phyloP scores from a whole-genome alignment of 495 filamentous ascomycete species.

The Cladorrhinum samala region DNA sequence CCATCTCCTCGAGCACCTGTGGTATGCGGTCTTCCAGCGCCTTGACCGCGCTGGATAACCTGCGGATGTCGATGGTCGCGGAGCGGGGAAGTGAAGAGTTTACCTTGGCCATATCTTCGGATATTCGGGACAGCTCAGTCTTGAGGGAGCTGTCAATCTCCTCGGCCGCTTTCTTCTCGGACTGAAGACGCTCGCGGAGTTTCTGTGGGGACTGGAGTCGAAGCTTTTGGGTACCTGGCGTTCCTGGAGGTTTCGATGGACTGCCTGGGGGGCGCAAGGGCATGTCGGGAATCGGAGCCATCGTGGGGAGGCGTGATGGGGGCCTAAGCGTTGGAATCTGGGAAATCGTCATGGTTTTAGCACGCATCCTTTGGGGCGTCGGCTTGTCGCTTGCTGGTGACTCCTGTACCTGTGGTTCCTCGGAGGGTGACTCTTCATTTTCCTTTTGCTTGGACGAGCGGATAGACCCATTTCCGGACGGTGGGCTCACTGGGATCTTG shows the following conservation, averaged over 20 bases:
- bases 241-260: conserved; percentile 23
- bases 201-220: conserved; percentile 89
- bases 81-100: conserved; percentile 40
- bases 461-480: conserved; percentile 18
- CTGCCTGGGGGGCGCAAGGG: conserved; percentile 30
- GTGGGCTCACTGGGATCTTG: conserved; percentile 40
- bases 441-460: conserved; percentile 40
- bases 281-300: conserved; percentile 18
- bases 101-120: conserved; percentile 69
- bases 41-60: conserved; percentile 50
- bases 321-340: conserved; percentile 41
- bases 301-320: conserved; percentile 21
- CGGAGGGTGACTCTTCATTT: conserved; percentile 25
- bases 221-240: conserved; percentile 49
- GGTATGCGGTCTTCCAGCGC: conserved; percentile 62
- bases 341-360: conserved; percentile 40
- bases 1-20: conserved; percentile 54
- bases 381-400: conserved; percentile 6
- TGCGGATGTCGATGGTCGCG: conserved; percentile 35
- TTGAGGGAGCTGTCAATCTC: conserved; percentile 62
- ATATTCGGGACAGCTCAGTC: conserved; percentile 73
- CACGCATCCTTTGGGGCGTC: conserved; percentile 22
- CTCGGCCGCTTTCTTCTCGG: conserved; percentile 66
- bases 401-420: conserved; percentile 8
- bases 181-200: conserved; percentile 80